Percentiles rank a stretch among this genome's conserved stretches.
These are phyloP conservation scores for Pichia rugopelliculosa DNA, from an alignment of 805 yeast species.

Conservation along the genomic window DNA sequence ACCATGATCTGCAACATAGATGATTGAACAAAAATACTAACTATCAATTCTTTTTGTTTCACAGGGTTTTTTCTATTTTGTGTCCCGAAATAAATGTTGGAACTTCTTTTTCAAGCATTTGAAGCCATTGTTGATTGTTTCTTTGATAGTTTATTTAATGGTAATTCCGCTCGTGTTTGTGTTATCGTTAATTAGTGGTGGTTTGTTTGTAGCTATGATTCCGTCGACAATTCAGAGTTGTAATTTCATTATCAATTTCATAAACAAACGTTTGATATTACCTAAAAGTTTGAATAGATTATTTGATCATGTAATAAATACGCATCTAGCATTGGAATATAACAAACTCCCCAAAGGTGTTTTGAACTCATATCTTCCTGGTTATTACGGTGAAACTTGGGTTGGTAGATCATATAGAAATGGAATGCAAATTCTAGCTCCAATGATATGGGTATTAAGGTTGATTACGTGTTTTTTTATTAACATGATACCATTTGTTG, in stretches of 20 bases:
- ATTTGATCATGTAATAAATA: slow-evolving; percentile 27
- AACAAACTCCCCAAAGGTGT: slow-evolving; percentile 21
- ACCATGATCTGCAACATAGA: no score
- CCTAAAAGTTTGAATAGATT: slow-evolving; percentile 25
- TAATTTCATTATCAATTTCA: slow-evolving; percentile 23
- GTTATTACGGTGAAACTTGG: slow-evolving; percentile 24
- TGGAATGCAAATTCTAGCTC: slow-evolving; percentile 16
- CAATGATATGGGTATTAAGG: slow-evolving; percentile 36
- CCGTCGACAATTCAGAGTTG: slow-evolving; percentile 27
- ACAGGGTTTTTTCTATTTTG: slow-evolving; percentile 25
- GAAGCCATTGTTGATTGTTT: slow-evolving; percentile 17
- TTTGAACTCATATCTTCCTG: slow-evolving; percentile 18
- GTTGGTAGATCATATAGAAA: slow-evolving; percentile 18
- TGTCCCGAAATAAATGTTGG: slow-evolving; percentile 22
- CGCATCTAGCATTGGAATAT: slow-evolving; percentile 17
- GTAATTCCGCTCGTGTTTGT: slow-evolving; percentile 14
- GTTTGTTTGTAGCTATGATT: slow-evolving; percentile 16
- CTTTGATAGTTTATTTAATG: slow-evolving; percentile 15
- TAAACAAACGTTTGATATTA: slow-evolving; percentile 25
- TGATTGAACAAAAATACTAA: neutral
- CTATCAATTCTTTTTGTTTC: neutral
- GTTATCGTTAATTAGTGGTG: slow-evolving; percentile 20
- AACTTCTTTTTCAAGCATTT: slow-evolving; percentile 18
- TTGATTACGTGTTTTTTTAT: slow-evolving; percentile 32
- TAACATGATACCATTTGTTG: slow-evolving; percentile 48